These are phyloP conservation scores for Albophoma yamanashiensis DNA, from an alignment of 2,329 filamentous ascomycete genomes.

Conservation along the genomic window DNA sequence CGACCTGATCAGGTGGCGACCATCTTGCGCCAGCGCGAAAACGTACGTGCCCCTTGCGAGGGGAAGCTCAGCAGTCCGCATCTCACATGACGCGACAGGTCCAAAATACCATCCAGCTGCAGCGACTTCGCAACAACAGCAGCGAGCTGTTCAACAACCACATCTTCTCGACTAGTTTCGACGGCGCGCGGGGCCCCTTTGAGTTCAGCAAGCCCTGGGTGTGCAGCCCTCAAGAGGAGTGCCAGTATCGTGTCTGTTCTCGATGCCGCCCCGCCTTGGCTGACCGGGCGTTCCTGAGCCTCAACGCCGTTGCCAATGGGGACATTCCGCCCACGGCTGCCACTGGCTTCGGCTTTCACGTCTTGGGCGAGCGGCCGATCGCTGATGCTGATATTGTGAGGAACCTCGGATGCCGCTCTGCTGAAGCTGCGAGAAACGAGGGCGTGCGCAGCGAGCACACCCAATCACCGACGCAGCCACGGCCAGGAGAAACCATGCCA, in stretches of 20 bases:
- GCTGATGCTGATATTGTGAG: conserved; percentile 25
- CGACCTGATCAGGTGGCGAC: conserved; percentile 32
- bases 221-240: conserved; percentile 27
- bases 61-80: neutral
- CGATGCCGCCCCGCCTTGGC: conserved; percentile 32
- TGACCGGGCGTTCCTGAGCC: conserved; percentile 35
- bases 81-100: conserved; percentile 14
- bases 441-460: neutral
- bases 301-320: conserved; percentile 37
- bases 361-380: conserved; percentile 30
- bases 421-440: conserved; percentile 20
- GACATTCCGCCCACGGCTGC: conserved; percentile 39
- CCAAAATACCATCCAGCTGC: conserved; percentile 18
- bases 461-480: neutral
- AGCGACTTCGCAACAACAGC: conserved; percentile 13
- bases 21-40: conserved; percentile 38
- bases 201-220: conserved; percentile 26
- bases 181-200: conserved; percentile 6
- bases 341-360: conserved; percentile 41
- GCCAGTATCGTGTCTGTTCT: conserved; percentile 39
- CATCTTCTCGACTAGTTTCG: conserved; percentile 7
- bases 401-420: conserved; percentile 27
- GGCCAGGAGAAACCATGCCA: neutral
- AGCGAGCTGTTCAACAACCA: conserved; percentile 9
- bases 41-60: conserved; percentile 23